Conservation (phyloP, 106 monocot genomes). For the Dendrobium huoshanense region DNA sequence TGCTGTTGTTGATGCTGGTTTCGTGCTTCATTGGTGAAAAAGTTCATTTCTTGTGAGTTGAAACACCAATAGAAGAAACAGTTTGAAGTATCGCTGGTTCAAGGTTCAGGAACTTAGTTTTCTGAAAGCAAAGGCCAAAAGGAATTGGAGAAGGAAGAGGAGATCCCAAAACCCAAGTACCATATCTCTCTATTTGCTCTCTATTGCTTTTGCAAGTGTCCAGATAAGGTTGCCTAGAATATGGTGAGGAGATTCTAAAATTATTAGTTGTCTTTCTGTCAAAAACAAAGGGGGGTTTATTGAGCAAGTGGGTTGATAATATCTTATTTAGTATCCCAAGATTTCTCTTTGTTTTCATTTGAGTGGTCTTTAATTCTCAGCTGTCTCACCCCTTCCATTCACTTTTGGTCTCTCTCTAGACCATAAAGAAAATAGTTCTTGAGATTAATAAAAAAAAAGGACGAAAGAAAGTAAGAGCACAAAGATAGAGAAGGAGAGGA, state of each 20-base stretch:
- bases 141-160: background rate
- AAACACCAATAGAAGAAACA: background rate
- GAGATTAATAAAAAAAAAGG: constrained; percentile 5
- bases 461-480: constrained; percentile 1
- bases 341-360: background rate
- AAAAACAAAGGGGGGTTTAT: background rate
- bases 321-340: constrained; percentile 1
- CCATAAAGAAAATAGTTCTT: constrained; percentile 8
- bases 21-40: constrained; percentile 1
- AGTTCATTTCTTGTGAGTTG: background rate
- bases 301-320: constrained; percentile 7
- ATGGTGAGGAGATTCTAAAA: constrained; percentile 4
- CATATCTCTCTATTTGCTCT: background rate
- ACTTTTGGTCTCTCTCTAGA: constrained; percentile 2
- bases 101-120: background rate
- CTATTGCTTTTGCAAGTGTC: constrained; percentile 1
- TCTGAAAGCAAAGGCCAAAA: constrained; percentile 1
- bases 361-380: background rate
- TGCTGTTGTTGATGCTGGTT: background rate
- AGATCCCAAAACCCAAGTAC: background rate
- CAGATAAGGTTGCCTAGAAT: background rate
- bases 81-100: constrained; percentile 1
- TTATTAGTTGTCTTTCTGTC: background rate
- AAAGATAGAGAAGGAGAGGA: constrained; percentile 15
- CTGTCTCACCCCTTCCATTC: constrained; percentile 2